Base-by-base conservation (phyloP, 306 rosid species). In the Myrica gale region DNA sequence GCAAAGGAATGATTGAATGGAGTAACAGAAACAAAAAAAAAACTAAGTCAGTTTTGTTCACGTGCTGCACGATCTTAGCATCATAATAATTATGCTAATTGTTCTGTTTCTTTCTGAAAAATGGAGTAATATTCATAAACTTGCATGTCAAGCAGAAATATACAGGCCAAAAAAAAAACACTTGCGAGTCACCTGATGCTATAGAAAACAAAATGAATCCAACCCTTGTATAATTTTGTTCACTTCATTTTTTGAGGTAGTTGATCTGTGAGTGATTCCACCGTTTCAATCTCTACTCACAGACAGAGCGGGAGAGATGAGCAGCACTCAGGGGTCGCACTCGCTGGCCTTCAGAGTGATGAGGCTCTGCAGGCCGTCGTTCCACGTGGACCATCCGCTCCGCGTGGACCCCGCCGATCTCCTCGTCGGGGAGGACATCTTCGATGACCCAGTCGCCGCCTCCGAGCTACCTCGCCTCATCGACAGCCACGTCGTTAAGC, bases 321-420 rank as follows among this genome's bases (percentile, higher is more conserved):
- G 78, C 76, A 55, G 63, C 51, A 80, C 84, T 57, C 90, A 83
- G 76, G 87, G 90, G 74, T 70, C 97, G 62, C 98, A 95, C 57
- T 85, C 97, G 0, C 76, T 95, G 44, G 97, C 97, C 6, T 95
- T 95, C 86, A 85, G 98, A 47, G 98, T 95, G 7, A 95, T 92
- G 97, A 76, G 98, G 73, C 90, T 95, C 0, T 92, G 98, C 79
- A 82, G 91, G 58, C 97, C 98, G 7, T 92, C 97, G 1, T 90
- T 90, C 83, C 97, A 90, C 65, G 88, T 86, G 10, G 98, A 95
- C 21, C 90, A 96, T 67, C 97, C 97, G 45, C 91, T 95, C 78
- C 96, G 89, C 4, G 84, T 95, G 72, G 89, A 92, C 84, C 93
- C 91, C 32, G 17, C 82, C 83, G 99, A 95, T 86, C 91, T 95